Base-by-base conservation (phyloP, 768 basidiomycete genomes). In the Xanthoconium purpureum region DNA sequence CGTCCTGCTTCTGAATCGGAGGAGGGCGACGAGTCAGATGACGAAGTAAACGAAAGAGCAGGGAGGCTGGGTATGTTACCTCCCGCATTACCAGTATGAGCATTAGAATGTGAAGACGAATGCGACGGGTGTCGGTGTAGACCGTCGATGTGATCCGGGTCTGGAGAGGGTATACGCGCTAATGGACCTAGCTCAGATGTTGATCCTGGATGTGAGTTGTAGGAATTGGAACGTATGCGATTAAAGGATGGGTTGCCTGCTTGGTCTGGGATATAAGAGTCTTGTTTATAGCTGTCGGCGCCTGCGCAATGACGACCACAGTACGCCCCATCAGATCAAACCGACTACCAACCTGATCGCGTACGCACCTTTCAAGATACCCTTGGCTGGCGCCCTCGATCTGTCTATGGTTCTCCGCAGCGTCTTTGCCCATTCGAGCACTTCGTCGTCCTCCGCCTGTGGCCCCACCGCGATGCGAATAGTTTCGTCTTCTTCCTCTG, bases 121-220 rank as follows among this genome's bases (percentile, higher is more conserved):
- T 84, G 82, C 12, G 78, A 78, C 37, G 76, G 74, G 67, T 88
- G 86, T 66, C 83, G 80, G 60, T 90, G 88, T 55, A 94, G 79
- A n/a, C 88, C 92, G 63, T 90, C 93, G 61, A 91, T 93, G 60
- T 89, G 87, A 67, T 88, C 89, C 51, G 91, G 89, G 66, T 94
- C 89, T 3, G 89, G 87, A 7, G 87, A 83, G 49, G 91, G 91
- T 56, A 94, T 85, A 52, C 83, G 86, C 32, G 91, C 88, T 40
- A 94, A 78, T 6, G 91, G 91, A 29, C 91, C 91, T 20, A 79
- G 75, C 59, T 85, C 83, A 6, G 78, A 75, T 47, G 77, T 80
- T 18, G 72, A 67, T 38, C 67, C 71, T 5, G 78, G 73, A 52
- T 76, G 74, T 20, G 80, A 76, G 59, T 81, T 83, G 75, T 94